Evolutionary conservation across 169 alveolate genomes (phyloP).

Genomic region (Cryptosporidium sp.): DNA sequence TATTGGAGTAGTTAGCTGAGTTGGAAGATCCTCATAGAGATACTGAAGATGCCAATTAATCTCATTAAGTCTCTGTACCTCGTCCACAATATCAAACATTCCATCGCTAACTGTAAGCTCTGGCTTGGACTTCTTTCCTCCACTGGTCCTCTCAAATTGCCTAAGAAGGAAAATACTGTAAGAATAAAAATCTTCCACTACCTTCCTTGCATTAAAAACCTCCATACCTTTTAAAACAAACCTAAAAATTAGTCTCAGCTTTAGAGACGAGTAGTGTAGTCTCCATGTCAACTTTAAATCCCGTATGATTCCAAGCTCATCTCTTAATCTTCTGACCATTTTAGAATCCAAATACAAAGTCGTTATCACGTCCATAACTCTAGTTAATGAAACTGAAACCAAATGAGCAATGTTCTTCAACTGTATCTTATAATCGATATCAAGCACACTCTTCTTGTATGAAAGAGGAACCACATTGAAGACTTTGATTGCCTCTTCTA

Average conservation of each 20-base stretch:
- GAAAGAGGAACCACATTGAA: constrained; percentile 49
- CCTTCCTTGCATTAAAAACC: not conserved
- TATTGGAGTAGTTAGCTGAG: constrained; percentile 37
- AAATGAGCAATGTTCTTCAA: constrained; percentile 19
- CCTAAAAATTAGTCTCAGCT: constrained; percentile 8
- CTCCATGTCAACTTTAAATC: constrained; percentile 28
- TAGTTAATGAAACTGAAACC: constrained; percentile 26
- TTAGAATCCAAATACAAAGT: constrained; percentile 5
- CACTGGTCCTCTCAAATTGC: not conserved
- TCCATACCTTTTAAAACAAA: constrained; percentile 2
- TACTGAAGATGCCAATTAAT: constrained; percentile 29
- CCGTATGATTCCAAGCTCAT: not conserved
- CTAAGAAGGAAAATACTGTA: constrained; percentile 13
- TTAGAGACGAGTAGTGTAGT: constrained; percentile 9
- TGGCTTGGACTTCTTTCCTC: not conserved
- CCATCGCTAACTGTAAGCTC: constrained; percentile 10
- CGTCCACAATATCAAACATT: constrained; percentile 28
- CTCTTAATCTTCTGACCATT: constrained; percentile 14
- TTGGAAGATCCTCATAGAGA: constrained; percentile 17
- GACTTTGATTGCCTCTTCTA: not conserved
- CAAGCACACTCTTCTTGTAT: constrained; percentile 26
- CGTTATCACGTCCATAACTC: constrained; percentile 54
- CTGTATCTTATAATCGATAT: constrained; percentile 18
- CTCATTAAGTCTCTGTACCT: constrained; percentile 46
- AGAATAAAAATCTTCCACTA: constrained; percentile 35